Conservation (phyloP, 2,329 filamentous ascomycete species). For the Diplocarpon rosae region DNA sequence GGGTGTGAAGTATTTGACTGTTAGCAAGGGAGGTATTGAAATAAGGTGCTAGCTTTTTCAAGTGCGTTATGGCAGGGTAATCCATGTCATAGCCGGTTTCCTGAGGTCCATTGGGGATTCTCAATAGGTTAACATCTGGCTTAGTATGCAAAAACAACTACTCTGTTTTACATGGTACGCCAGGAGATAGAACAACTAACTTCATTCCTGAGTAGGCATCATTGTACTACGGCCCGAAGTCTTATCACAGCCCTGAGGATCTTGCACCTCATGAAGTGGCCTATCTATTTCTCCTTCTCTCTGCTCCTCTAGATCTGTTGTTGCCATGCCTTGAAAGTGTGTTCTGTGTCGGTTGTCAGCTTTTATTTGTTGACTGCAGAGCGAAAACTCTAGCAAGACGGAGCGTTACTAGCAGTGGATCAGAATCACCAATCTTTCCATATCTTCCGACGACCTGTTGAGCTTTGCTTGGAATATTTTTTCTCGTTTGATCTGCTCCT, state of each 20-base stretch:
- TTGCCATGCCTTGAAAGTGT: background rate
- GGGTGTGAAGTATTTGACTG: conserved; percentile 91
- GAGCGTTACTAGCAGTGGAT: background rate
- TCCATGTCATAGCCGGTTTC: no score
- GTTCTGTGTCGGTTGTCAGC: background rate
- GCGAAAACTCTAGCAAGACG: background rate
- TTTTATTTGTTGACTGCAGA: background rate
- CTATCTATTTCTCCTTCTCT: background rate
- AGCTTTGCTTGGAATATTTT: background rate
- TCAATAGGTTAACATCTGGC: background rate
- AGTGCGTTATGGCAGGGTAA: background rate
- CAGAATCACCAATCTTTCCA: conserved; percentile 1
- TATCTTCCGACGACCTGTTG: conserved; percentile 1
- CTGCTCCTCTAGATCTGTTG: background rate
- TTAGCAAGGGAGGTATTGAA: conserved; percentile 54
- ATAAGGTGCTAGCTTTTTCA: conserved; percentile 38
- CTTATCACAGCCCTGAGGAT: no score
- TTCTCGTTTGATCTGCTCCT: background rate
- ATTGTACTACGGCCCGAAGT: no score
- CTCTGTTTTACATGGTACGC: background rate
- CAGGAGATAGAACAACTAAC: no score
- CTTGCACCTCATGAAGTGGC: no score
- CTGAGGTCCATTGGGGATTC: no score
- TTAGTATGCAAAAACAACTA: background rate
- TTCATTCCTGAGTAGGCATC: no score